A percentile compares a stretch with the other conserved stretches of the same genome.
Conservation (phyloP, 768 basidiomycete genomes). For the Rhizopogon salebrosus region DNA sequence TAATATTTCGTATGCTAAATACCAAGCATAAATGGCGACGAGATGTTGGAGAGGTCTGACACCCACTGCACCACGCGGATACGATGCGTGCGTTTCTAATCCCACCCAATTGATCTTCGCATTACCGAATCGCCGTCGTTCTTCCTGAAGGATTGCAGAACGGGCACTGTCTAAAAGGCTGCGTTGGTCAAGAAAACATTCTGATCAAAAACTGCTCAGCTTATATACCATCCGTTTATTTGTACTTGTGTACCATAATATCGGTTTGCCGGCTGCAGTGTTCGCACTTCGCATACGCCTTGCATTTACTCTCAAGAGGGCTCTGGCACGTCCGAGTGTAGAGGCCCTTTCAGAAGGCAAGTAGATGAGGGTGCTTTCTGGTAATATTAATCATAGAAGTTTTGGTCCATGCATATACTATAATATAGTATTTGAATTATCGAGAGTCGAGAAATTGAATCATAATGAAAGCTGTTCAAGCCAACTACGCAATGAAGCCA, state of each 20-base stretch:
- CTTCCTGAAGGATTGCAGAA: slow-evolving; percentile 37
- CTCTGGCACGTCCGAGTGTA: too few species aligned
- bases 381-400: too few species aligned
- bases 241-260: slow-evolving; percentile 26
- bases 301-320: too few species aligned
- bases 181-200: slow-evolving; percentile 33
- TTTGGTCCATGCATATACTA: too few species aligned
- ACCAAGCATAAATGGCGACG: not conserved
- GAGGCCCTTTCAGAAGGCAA: too few species aligned
- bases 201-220: not conserved
- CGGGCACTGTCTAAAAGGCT: slow-evolving; percentile 74
- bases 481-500: slow-evolving; percentile 44
- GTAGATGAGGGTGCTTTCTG: too few species aligned
- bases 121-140: slow-evolving; percentile 64
- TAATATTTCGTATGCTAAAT: not conserved
- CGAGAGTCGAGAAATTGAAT: slow-evolving; percentile 10
- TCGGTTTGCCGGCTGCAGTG: too few species aligned
- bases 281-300: too few species aligned
- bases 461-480: slow-evolving; percentile 37
- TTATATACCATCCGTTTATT: slow-evolving; percentile 20
- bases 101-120: slow-evolving; percentile 58
- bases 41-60: slow-evolving; percentile 65
- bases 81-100: slow-evolving; percentile 55
- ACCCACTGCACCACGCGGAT: slow-evolving; percentile 46
- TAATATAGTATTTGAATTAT: too few species aligned